Evolutionary conservation across 805 yeast genomes (phyloP), one percentile per base, ranked within the genome.

Genomic region (Zygoascus tannicola): DNA sequence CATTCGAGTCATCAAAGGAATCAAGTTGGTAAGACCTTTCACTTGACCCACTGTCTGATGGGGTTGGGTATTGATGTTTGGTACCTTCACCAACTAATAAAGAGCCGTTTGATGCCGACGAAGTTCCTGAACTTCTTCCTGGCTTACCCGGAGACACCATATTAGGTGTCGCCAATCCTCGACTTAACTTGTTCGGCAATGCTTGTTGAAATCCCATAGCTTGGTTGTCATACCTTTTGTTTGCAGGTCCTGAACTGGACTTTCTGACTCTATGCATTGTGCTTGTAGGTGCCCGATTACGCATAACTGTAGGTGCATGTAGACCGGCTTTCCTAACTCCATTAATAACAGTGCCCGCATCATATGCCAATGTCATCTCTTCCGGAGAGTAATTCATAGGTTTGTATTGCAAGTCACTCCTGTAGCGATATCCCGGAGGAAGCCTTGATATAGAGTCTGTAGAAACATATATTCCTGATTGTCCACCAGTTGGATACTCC

Each of bases 31-130:
- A 30, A 2, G 42, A 37, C 16, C 21, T 28, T 23, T 48, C 50
- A 22, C 48, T 44, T n/a, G 50, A 44, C 7, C 54, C 54, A 14
- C 53, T 49, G 28, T 51, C 54, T n/a, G 52, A 48, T 7, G 54
- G 54, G 5, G 54, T 51, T 12, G 51, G 53, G 35, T 49, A 49
- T 21, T 48, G 44, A 15, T 35, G 33, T 20, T 32, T 21, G 36
- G 32, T 22, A 4, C 28, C 22, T 28, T 14, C 22, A n/a, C 26
- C n/a, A 26, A 36, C 14, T 15, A 15, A 12, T 26, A 26, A 26
- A 7, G 30, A 26, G 14, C 36, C 20, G n/a, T n/a, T 33, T 7
- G 36, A 33, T 33, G 36, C 36, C n/a, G 36, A 15, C n/a, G 36
- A 33, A 7, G n/a, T 10, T 7, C 20, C n/a, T 7, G n/a, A 7